phyloP scores from a whole-genome alignment of 768 basidiomycete genomes.

The Rhodotorula paludigena region DNA sequence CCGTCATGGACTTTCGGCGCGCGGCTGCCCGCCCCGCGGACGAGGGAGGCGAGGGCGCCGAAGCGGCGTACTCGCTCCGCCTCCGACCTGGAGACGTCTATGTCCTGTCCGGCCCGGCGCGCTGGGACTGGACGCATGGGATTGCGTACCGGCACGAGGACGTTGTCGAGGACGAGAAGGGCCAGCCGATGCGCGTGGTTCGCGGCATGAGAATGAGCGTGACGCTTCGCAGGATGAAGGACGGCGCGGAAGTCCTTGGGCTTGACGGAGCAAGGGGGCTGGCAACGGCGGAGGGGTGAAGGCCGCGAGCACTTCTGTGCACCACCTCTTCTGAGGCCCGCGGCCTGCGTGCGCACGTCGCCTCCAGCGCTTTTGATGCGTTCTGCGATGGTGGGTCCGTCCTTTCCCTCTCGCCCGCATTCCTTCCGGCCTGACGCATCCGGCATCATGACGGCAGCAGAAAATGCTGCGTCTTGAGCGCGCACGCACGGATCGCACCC shows the following conservation, averaged over 20 bases:
- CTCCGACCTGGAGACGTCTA: constrained; percentile 71
- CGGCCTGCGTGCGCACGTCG: too few relatives aligned
- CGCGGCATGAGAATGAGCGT: constrained; percentile 65
- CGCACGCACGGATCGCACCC: too few relatives aligned
- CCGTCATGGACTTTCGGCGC: constrained; percentile 67
- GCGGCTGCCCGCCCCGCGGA: constrained; percentile 3
- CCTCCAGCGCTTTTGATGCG: too few relatives aligned
- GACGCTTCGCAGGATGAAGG: constrained; percentile 79
- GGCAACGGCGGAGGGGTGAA: too few relatives aligned
- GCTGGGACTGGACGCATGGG: constrained; percentile 83
- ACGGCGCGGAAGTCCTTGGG: constrained; percentile 58
- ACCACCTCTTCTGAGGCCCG: too few relatives aligned
- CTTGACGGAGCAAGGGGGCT: background rate
- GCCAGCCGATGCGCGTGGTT: constrained; percentile 24
- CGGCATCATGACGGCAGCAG: too few relatives aligned
- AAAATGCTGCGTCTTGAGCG: too few relatives aligned
- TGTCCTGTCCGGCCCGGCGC: constrained; percentile 70
- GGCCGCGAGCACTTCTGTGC: too few relatives aligned
- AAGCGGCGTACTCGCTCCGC: constrained; percentile 58
- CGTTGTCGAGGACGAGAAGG: constrained; percentile 52
- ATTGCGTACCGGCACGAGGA: constrained; percentile 65
- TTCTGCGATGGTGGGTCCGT: too few relatives aligned
- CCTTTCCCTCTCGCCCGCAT: too few relatives aligned
- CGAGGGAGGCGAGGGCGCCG: too few relatives aligned
- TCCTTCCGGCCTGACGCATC: too few relatives aligned